A percentile compares a stretch with the other conserved stretches of the same genome.
Conservation (phyloP, 495 filamentous ascomycete species). For the Chlorociboria aeruginascens region DNA sequence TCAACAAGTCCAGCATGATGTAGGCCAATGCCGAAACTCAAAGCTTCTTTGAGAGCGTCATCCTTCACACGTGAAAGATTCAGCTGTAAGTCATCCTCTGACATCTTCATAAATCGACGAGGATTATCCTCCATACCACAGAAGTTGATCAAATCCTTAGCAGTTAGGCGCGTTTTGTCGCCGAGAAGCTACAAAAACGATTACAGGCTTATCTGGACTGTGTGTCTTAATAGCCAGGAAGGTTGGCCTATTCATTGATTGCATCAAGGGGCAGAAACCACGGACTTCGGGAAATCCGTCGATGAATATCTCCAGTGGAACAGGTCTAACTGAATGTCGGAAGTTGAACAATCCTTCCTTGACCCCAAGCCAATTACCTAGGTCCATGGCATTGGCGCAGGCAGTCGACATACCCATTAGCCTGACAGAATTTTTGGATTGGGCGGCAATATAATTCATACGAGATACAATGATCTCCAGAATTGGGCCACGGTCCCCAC, state of each 20-base stretch:
- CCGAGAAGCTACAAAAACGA: conserved; percentile 95
- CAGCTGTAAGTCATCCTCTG: conserved; percentile 81
- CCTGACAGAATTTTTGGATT: conserved; percentile 75
- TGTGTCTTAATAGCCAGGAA: conserved; percentile 95
- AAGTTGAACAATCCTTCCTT: conserved; percentile 98
- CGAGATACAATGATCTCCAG: conserved; percentile 97
- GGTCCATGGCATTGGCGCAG: conserved; percentile 87
- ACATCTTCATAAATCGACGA: conserved; percentile 81
- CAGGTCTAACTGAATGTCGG: conserved; percentile 91
- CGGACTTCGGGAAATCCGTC: conserved; percentile 93
- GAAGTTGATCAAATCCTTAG: conserved; percentile 90
- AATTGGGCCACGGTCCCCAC: conserved; percentile 92
- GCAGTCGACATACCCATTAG: conserved; percentile 97
- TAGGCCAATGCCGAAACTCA: conserved; percentile 92
- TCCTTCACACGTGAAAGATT: conserved; percentile 83
- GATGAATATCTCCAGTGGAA: conserved; percentile 91
- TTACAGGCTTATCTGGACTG: conserved; percentile 91
- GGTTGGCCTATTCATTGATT: conserved; percentile 96
- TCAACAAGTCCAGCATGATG: conserved; percentile 97
- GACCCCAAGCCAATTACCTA: conserved; percentile 95
- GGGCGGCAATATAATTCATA: conserved; percentile 98
- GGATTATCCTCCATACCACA: conserved; percentile 99
- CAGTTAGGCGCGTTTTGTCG: conserved; percentile 87
- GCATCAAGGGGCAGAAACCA: conserved; percentile 96
- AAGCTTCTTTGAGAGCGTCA: conserved; percentile 75